phyloP scores from a whole-genome alignment of 306 rosid species.

The Prunus mume region DNA sequence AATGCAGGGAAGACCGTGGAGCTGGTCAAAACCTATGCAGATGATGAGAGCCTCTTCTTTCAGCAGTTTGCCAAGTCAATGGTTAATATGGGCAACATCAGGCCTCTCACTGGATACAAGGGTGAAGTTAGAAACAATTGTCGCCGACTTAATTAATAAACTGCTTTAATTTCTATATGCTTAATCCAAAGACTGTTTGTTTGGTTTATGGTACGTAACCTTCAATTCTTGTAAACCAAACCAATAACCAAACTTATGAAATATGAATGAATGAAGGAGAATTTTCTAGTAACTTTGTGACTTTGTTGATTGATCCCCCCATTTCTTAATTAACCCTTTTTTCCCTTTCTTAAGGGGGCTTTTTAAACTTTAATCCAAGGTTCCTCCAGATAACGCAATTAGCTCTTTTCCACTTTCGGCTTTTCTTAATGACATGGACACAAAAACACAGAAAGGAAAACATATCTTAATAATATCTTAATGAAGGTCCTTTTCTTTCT shows the following conservation, averaged over 20 bases:
- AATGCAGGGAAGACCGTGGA: slow-evolving; percentile 33
- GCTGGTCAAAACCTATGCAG: slow-evolving; percentile 56
- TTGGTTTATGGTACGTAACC: neutral
- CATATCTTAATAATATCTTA: neutral
- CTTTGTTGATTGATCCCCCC: neutral
- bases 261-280: neutral
- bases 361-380: too few relatives aligned
- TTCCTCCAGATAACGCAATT: too few relatives aligned
- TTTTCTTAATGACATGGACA: neutral
- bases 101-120: slow-evolving; percentile 59
- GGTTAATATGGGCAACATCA: slow-evolving; percentile 71
- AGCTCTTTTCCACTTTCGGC: neutral
- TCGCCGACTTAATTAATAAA: slow-evolving; percentile 41
- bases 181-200: neutral
- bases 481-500: slow-evolving; percentile 14
- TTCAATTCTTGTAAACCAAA: slow-evolving; percentile 5
- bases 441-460: too few relatives aligned
- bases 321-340: neutral
- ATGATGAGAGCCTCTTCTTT: slow-evolving; percentile 60
- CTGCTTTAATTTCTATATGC: neutral
- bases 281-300: neutral
- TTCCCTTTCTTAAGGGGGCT: too few relatives aligned
- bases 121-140: slow-evolving; percentile 81
- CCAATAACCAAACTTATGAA: neutral
- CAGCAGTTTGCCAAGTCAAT: slow-evolving; percentile 71